These are phyloP conservation scores for Akanthomyces lecanii DNA, from an alignment of 2,329 filamentous ascomycete genomes.

Conservation along the genomic window DNA sequence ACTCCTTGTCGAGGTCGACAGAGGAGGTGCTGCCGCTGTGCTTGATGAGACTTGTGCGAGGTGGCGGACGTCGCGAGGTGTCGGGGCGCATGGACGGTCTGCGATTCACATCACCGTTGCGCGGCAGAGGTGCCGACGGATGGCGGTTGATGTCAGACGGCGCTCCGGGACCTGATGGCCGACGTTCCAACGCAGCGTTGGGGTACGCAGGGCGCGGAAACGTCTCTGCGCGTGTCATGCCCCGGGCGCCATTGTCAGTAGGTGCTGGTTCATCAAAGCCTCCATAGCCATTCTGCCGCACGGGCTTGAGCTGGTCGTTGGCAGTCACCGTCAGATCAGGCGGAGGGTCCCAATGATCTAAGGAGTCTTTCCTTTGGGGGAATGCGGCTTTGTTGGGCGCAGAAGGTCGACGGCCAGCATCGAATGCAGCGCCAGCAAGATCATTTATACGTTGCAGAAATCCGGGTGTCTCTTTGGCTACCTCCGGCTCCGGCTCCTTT, in stretches of 20 bases:
- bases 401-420: slow-evolving; percentile 8
- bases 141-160: slow-evolving; percentile 31
- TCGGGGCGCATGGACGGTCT: slow-evolving; percentile 38
- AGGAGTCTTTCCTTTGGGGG: slow-evolving; percentile 23
- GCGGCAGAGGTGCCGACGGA: background rate
- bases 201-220: slow-evolving; percentile 43
- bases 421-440: slow-evolving; percentile 11
- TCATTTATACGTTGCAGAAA: slow-evolving; percentile 19
- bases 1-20: slow-evolving; percentile 56
- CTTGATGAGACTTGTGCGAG: slow-evolving; percentile 45
- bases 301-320: background rate
- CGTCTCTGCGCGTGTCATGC: slow-evolving; percentile 47
- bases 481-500: background rate
- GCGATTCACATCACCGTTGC: slow-evolving; percentile 23
- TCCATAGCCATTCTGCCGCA: slow-evolving; percentile 50
- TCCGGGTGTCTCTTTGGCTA: background rate
- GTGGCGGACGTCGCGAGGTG: slow-evolving; percentile 49
- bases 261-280: slow-evolving; percentile 49
- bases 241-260: slow-evolving; percentile 34
- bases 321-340: slow-evolving; percentile 22
- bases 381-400: background rate
- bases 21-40: slow-evolving; percentile 37
- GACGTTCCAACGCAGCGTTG: slow-evolving; percentile 37
- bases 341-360: background rate
- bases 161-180: slow-evolving; percentile 45